Percentiles rank a stretch among this genome's conserved stretches.
Conservation (phyloP, 2,329 filamentous ascomycete genomes). For the Fusarium sp. region DNA sequence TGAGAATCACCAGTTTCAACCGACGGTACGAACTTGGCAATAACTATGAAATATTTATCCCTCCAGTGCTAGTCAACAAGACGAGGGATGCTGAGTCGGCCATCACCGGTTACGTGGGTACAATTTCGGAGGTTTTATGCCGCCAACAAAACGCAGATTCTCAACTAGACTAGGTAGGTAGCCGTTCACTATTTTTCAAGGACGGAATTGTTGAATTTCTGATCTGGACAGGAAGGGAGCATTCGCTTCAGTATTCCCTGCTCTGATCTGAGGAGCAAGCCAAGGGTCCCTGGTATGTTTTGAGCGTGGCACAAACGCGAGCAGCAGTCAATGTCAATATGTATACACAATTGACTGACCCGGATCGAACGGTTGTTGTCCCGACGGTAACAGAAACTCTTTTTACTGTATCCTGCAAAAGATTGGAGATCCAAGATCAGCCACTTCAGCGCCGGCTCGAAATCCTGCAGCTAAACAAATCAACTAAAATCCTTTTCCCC, state of each 20-base stretch:
- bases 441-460: too few relatives aligned
- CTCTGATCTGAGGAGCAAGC: constrained; percentile 26
- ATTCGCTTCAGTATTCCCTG: constrained; percentile 25
- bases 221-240: constrained; percentile 1
- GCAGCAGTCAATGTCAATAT: constrained; percentile 3
- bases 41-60: constrained; percentile 8
- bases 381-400: neutral
- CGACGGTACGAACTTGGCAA: constrained; percentile 11
- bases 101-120: constrained; percentile 9
- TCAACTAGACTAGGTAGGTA: neutral
- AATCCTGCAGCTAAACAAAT: constrained; percentile 3
- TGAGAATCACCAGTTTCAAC: neutral
- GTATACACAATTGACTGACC: neutral
- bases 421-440: too few relatives aligned
- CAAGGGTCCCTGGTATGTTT: constrained; percentile 16
- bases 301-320: constrained; percentile 4
- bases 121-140: constrained; percentile 38
- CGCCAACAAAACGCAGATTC: constrained; percentile 6
- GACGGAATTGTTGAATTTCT: constrained; percentile 3
- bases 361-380: constrained; percentile 13
- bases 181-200: constrained; percentile 4
- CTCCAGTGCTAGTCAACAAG: neutral
- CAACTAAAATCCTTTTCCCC: neutral
- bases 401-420: too few relatives aligned
- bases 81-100: constrained; percentile 3